These are phyloP conservation scores for Penicillium crystallinum DNA, from an alignment of 495 filamentous ascomycete genomes.

Conservation along the genomic window DNA sequence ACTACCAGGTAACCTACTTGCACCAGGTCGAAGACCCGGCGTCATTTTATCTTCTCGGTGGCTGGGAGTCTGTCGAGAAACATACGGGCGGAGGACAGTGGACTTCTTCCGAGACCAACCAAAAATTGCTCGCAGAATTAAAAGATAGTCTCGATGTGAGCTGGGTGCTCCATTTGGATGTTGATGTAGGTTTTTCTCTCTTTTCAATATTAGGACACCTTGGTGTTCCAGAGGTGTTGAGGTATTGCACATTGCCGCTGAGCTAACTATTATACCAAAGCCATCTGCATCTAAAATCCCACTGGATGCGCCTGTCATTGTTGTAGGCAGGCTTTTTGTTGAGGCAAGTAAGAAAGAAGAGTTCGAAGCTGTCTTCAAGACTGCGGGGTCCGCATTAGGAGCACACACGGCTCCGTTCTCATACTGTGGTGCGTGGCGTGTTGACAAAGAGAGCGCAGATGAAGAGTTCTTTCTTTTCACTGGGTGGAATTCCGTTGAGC, in stretches of 20 bases:
- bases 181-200: slow-evolving; percentile 10
- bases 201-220: too few relatives aligned
- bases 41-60: slow-evolving; percentile 43
- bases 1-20: slow-evolving; percentile 29
- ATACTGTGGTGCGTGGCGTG: not conserved
- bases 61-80: slow-evolving; percentile 44
- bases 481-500: not conserved
- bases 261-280: not conserved
- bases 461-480: slow-evolving; percentile 4
- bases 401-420: slow-evolving; percentile 24
- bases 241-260: too few relatives aligned
- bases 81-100: slow-evolving; percentile 40
- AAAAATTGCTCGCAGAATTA: slow-evolving; percentile 36
- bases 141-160: slow-evolving; percentile 37
- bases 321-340: slow-evolving; percentile 43
- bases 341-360: slow-evolving; percentile 29
- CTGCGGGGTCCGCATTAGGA: slow-evolving; percentile 28
- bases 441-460: not conserved
- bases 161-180: slow-evolving; percentile 35
- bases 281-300: slow-evolving; percentile 18
- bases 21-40: slow-evolving; percentile 45
- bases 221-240: too few relatives aligned
- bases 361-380: slow-evolving; percentile 32
- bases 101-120: slow-evolving; percentile 32
- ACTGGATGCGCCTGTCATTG: slow-evolving; percentile 38